Conservation (phyloP, 2,329 filamentous ascomycete genomes). For the Phyllosticta paracitricarpa region DNA sequence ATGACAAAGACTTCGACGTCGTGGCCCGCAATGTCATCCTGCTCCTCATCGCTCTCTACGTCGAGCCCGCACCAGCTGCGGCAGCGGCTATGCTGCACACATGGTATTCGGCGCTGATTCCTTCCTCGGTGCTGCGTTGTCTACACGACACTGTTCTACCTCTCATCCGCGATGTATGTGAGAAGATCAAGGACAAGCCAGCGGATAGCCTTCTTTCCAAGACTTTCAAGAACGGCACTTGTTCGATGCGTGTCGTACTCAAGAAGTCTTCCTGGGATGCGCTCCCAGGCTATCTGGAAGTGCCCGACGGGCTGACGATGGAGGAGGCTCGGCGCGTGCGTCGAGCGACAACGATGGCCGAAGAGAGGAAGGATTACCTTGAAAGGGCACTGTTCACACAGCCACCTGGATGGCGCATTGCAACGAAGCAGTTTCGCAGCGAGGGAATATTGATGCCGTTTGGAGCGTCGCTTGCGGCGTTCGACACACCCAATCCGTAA, state of each 20-base stretch:
- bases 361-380: conserved; percentile 22
- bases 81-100: conserved; percentile 31
- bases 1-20: conserved; percentile 32
- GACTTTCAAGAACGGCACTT: conserved; percentile 21
- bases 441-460: conserved; percentile 35
- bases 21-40: conserved; percentile 33
- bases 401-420: conserved; percentile 19
- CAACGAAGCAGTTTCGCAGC: conserved; percentile 22
- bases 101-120: conserved; percentile 37
- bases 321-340: conserved; percentile 18
- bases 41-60: conserved; percentile 25
- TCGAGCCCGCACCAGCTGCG: conserved; percentile 14
- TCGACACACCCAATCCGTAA: conserved; percentile 33
- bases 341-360: conserved; percentile 19
- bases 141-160: conserved; percentile 20
- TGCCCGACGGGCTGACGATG: conserved; percentile 17
- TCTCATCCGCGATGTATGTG: conserved; percentile 25
- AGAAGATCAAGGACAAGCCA: conserved; percentile 22
- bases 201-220: conserved; percentile 19
- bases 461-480: conserved; percentile 21
- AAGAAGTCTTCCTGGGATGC: conserved; percentile 22
- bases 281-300: conserved; percentile 19
- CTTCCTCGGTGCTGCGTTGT: conserved; percentile 13
- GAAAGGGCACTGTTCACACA: conserved; percentile 19
- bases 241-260: conserved; percentile 21